A percentile compares a stretch with the other conserved stretches of the same genome.
phyloP scores from a whole-genome alignment of 1,284 basidiomycete genomes.

The Pascua guehoae region DNA sequence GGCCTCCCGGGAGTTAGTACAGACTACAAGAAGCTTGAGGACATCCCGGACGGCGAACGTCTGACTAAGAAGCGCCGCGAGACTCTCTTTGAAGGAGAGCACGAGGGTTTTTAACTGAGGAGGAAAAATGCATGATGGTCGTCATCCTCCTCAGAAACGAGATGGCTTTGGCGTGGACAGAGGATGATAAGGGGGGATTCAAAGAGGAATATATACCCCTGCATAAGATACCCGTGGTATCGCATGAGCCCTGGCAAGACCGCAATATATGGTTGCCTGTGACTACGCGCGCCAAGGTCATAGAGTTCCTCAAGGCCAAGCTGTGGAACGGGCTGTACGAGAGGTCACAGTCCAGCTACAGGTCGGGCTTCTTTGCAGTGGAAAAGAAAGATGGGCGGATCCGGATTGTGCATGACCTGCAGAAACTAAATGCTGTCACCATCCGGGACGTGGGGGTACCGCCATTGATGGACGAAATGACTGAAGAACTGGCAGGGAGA shows the following conservation, averaged over 20 bases:
- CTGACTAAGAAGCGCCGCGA: no score
- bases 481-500: conserved; percentile 9
- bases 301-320: conserved; percentile 1
- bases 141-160: background rate
- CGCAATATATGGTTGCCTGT: background rate
- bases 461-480: conserved; percentile 13
- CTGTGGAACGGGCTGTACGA: conserved; percentile 5
- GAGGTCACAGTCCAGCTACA: conserved; percentile 4
- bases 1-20: background rate
- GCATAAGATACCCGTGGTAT: no score
- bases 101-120: background rate
- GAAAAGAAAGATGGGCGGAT: conserved; percentile 15
- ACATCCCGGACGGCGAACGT: background rate
- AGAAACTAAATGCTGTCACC: conserved; percentile 11
- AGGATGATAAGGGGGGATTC: conserved; percentile 8
- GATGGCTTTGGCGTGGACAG: conserved; percentile 5
- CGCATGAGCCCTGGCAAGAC: conserved; percentile 8
- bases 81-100: no score
- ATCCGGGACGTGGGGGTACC: conserved; percentile 6
- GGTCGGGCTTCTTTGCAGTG: conserved; percentile 10
- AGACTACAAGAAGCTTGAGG: background rate
- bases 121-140: conserved; percentile 1
- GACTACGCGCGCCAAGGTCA: conserved; percentile 1
- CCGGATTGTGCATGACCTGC: conserved; percentile 12
- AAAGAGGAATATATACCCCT: background rate